Evolutionary conservation across 164 flowering plant species (phyloP), one percentile per base, ranked within the genome.

Genomic region (Platanus orientalis): DNA sequence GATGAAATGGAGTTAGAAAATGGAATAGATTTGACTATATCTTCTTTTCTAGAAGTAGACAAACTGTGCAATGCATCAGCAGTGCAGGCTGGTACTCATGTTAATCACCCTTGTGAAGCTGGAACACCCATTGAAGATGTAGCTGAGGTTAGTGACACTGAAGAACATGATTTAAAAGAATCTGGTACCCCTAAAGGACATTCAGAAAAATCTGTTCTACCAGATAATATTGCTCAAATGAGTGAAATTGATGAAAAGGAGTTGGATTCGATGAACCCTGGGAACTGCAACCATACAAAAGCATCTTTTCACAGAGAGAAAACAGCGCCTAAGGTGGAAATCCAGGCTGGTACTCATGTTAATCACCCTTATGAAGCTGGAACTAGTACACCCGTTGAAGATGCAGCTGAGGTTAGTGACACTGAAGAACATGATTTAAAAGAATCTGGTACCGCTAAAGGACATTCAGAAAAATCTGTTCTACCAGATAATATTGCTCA

Each of bases 291-390:
- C n/a, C n/a, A n/a, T n/a, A n/a, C n/a, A n/a, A n/a, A 32, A 20
- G 56, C 39, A 29, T 42, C 50, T 49, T n/a, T 30, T 24, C 30
- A 19, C 48, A 77, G 21, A 57, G 65, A 64, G 32, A 42, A 51
- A 44, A 49, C 13, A 57, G 49, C 50, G 28, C 54, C 42, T 26
- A 55, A 54, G 58, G 30, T 34, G 68, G 65, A 54, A 48, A 16
- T 6, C 20, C 66, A 61, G 28, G 42, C 13, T 24, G 51, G 1
- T 54, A 1, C 12, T 45, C 54, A 14, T 66, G 56, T 26, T 63
- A 39, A 48, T 47, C 19, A 26, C 36, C 60, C 23, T 39, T 51
- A 50, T 42, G 52, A 64, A 28, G 61, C 50, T 53, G 23, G 57
- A 26, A 24, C n/a, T 17, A 13, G 27, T 47, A 52, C 21, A 12